phyloP scores from a whole-genome alignment of 1,139 yeast species.

The Suhomyces yuchorum region DNA sequence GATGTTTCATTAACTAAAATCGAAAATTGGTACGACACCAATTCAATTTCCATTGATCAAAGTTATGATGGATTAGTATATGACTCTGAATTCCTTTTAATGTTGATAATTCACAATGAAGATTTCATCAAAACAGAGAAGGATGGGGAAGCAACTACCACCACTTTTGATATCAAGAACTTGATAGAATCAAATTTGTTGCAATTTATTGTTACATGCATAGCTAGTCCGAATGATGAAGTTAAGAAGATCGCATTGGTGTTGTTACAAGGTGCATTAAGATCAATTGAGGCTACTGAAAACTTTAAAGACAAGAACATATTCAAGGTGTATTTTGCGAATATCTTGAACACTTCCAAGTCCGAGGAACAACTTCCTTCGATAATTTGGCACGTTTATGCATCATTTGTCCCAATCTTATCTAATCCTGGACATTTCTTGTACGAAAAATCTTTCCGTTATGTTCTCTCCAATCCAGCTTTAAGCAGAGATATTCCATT shows the following conservation, averaged over 20 bases:
- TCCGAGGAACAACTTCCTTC: constrained; percentile 14
- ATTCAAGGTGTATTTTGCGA: constrained; percentile 61
- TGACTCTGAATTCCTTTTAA: constrained; percentile 62
- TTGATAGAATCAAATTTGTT: constrained; percentile 62
- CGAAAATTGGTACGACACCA: constrained; percentile 22
- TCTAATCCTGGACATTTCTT: constrained; percentile 70
- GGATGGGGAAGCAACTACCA: constrained; percentile 12
- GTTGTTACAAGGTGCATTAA: constrained; percentile 47
- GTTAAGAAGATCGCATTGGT: constrained; percentile 30
- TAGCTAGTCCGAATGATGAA: constrained; percentile 26
- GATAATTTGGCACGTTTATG: constrained; percentile 42
- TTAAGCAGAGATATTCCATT: constrained; percentile 69
- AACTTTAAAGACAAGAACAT: constrained; percentile 60
- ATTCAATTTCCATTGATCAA: constrained; percentile 19
- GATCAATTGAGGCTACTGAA: constrained; percentile 32
- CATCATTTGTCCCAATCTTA: constrained; percentile 59
- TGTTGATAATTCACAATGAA: constrained; percentile 60
- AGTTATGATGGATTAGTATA: constrained; percentile 38
- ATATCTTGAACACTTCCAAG: constrained; percentile 53
- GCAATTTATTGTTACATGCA: constrained; percentile 55
- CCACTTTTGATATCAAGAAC: constrained; percentile 52
- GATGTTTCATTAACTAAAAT: constrained; percentile 7
- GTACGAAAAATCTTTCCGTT: constrained; percentile 68
- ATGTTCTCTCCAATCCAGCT: constrained; percentile 58
- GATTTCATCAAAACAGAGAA: constrained; percentile 51